Evolutionary conservation across 768 basidiomycete species (phyloP), one percentile per base, ranked within the genome.

Genomic region (Kwoniella heveanensis): DNA sequence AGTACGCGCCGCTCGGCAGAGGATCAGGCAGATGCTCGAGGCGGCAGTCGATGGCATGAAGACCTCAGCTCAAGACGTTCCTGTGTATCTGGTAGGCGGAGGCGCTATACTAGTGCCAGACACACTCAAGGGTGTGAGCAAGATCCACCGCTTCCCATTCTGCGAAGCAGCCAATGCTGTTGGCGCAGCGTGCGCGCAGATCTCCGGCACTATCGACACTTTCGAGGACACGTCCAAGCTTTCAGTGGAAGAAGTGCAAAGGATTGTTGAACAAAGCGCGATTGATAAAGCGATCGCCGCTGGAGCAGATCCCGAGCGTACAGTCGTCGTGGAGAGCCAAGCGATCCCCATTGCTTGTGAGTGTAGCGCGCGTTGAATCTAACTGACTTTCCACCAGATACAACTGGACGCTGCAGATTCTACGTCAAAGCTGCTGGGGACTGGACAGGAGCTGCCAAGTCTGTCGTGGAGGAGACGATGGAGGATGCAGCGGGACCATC

Each of bases 341-440:
- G 82, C 83, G 17, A 80, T 88, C 56, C 86, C 86, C 15, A 80
- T 86, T 81, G 57, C 32, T 59, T 73, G 62, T 61, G 46, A 17
- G 67, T 66, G n/a, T 1, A 10, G 50, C n/a, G 6, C 25, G n/a
- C 12, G 60, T 8, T 15, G 37, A 21, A 26, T 21, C 21, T 2
- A 10, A n/a, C 37, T 47, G 19, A 48, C n/a, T n/a, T 53, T 19
- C 8, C 27, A 3, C 6, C 53, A 72, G 70, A 75, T 36, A 68
- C 73, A 0, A 50, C 68, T n/a, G 71, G 71, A 8, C 48, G 69
- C 37, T 66, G 64, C 4, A 81, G 85, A 10, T 83, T 88, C 69
- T 85, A 86, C 65, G 85, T 87, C 65, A 84, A 85, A 65, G 88
- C 86, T 1, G 85, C 86, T 3, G 87, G 88, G 1, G 85, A 88